Base-by-base conservation (phyloP, 1,139 yeast genomes). In the Hansenula sp. region DNA sequence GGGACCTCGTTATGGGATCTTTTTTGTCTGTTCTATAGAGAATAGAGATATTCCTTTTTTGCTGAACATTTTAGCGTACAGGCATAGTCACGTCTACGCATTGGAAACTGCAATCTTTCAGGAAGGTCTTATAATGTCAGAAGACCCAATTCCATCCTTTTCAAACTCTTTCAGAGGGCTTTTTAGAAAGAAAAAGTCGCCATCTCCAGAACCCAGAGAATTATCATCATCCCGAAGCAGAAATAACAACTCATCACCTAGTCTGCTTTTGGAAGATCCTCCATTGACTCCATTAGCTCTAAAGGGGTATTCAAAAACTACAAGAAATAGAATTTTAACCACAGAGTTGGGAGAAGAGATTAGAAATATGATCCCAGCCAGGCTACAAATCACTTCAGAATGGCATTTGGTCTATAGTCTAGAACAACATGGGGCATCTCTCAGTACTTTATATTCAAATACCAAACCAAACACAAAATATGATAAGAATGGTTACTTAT, bases 371-470 rank as follows among this genome's bases (percentile, higher is more conserved):
- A 61, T 91, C 46, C 96, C 98, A 0, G 75, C 87, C 5, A 69
- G 97, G 41, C 69, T 87, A 36, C 96, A 89, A 60, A 70, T 91
- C 25, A 78, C 78, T 53, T 83, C 83, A 37, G 75, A 76, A 11
- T 94, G 99, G 99, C 67, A 74, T 13, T 65, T 93, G 43, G 66
- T 83, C 2, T 94, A 91, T 61, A 84, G 94, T 21, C 65, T 89
- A 50, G 97, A 91, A 52, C 96, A 89, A 61, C 89, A 90, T 62
- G 99, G 99, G 0, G 84, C 95, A 0, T 86, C 96, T 0, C 63
- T 93, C 43, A 79, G 76, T 48, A 90, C 99, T 0, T 66, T 94
- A 29, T 93, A 83, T 57, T 60, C 63, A 29, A 63, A 61, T 46
- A 58, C 66, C 38, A 56, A 57, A 27, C 72, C 74, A 9, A 60